Base-by-base conservation (phyloP, 2,329 filamentous ascomycete species). In the Botryotinia globosa region DNA sequence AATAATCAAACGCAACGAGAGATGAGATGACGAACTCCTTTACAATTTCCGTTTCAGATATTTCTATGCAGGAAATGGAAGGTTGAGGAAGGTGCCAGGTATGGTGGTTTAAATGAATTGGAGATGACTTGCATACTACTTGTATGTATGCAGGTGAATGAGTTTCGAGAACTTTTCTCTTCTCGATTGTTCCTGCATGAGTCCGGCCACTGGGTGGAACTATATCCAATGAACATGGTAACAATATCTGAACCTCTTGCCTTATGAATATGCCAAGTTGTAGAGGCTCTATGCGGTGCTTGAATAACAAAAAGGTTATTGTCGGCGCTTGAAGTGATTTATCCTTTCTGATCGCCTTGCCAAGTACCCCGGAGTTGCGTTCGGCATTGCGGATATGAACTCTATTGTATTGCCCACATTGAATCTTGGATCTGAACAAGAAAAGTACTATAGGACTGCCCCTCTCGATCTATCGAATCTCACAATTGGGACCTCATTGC, bases 111-210 rank as follows among this genome's bases (percentile, higher is more conserved):
- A 61, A 69, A 45, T n/a, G 67, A 71, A 71, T n/a, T 74, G 72
- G 71, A 76, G 72, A 75, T 74, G 74, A 73, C 73, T 75, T 75
- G 75, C 75, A 77, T 72, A 71, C 65, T 69, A 73, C 56, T 45
- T 74, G 74, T 73, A 73, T 64, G 70, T 73, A 73, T 68, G 70
- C 44, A 45, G 65, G 32, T 37, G 48, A 42, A 22, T 32, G 34
- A 56, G 8, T 48, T 48, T 54, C 44, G 65, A 69, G 34, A 48
- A 62, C 58, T 37, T 44, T 32, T 18, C 65, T 67, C 65, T 44
- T 54, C 65, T 68, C 39, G 65, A 42, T 29, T 51, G 65, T 68
- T 56, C 65, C 65, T 68, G 65, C 65, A 68, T 68, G 65, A 32
- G 37, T n/a, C 37, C 51, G 48, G 37, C n/a, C 25, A 68, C 20